Base-by-base conservation (phyloP, 225 moss, liverwort and hornwort species). In the Rhytidiadelphus loreus region DNA sequence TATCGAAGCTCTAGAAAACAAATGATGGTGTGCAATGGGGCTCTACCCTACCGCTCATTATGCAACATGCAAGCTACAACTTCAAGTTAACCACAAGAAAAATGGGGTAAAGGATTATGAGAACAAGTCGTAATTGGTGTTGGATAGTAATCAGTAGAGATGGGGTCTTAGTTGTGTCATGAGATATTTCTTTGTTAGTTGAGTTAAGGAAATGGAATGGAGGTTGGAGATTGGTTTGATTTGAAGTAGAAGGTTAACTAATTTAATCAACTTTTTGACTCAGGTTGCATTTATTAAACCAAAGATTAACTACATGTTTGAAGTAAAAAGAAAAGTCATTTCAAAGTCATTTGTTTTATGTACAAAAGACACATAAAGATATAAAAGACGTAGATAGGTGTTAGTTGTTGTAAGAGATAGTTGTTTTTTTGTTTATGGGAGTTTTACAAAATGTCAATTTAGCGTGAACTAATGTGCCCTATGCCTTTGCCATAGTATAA, bases 401-500 rank as follows among this genome's bases (percentile, higher is more conserved):
- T 26, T 46, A 30, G 7, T 46, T 41, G 43, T 71, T 0, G 0
- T 6, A 37, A 65, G 18, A 65, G 21, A 37, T 21, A 66, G 21
- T 21, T 41, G 70, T n/a, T n/a, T 7, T 13, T 1, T 44, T 44
- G 17, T 28, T 17, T 8, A 17, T 72, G 17, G 6, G 11, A 44
- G 17, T 44, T 6, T 72, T 28, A 17, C 3, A 29, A 72, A 44
- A 72, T 72, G 44, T 72, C 29, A 44, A 72, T 13, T 23, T 23
- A 12, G 7, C 12, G 12, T n/a, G 7, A 16, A 33, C 7, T 16
- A 20, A 22, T 30, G 7, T 68, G 7, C 12, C 3, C 2, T 37
- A 0, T 66, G 12, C 0, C 1, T 0, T n/a, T 68, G n/a, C 6
- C 4, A 37, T n/a, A n/a, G n/a, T n/a, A n/a, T n/a, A n/a, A n/a